Conservation (phyloP, 108 stramenopile species). For the Asterionellopsis glacialis region DNA sequence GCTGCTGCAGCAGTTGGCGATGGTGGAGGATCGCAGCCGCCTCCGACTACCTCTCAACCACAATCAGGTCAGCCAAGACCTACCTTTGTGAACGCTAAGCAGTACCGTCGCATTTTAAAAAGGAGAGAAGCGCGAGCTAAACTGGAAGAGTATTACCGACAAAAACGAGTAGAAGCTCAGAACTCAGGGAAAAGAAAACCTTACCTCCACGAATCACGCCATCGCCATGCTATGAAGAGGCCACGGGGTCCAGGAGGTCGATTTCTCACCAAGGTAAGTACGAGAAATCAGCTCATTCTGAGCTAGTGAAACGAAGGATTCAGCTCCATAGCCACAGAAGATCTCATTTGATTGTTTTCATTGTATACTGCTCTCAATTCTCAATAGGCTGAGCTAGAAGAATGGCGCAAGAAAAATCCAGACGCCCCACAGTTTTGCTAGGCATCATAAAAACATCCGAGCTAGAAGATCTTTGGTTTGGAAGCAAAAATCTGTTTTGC, state of each 20-base stretch:
- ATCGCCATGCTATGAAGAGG: constrained; percentile 78
- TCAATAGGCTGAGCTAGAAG: constrained; percentile 38
- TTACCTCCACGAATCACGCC: constrained; percentile 78
- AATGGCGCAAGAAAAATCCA: constrained; percentile 44
- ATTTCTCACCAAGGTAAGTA: constrained; percentile 76
- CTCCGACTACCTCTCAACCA: not conserved
- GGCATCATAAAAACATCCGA: no score
- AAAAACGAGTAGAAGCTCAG: constrained; percentile 24
- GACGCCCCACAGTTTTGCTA: constrained; percentile 8
- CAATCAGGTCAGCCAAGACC: constrained; percentile 28
- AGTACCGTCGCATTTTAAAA: constrained; percentile 77
- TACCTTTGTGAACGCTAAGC: constrained; percentile 84
- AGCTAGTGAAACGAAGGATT: not conserved
- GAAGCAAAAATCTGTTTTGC: no score
- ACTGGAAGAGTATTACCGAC: constrained; percentile 54
- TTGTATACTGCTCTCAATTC: not conserved
- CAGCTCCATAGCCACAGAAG: not conserved
- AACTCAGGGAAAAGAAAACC: constrained; percentile 36
- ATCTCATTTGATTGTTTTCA: not conserved
- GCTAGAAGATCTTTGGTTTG: no score
- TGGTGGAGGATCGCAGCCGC: not conserved
- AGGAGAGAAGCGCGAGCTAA: constrained; percentile 71
- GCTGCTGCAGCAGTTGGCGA: not conserved
- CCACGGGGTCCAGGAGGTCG: constrained; percentile 81
- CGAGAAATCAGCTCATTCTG: not conserved